Conservation (phyloP, 208 protist genomes). For the Acanthamoeba divionensis region DNA sequence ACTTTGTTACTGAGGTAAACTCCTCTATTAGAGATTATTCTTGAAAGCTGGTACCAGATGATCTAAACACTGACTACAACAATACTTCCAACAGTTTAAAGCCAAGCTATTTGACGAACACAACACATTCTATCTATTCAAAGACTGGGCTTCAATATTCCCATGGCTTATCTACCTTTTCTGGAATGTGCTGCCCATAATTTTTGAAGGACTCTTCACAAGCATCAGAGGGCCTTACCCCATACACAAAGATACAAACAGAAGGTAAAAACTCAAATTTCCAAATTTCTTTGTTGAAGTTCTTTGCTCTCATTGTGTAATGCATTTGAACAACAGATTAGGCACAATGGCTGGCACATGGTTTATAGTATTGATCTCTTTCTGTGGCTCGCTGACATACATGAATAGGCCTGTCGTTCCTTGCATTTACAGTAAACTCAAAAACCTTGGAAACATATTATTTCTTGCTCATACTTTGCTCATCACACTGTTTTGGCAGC, state of each 20-base stretch:
- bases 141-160: not conserved
- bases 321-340: not conserved
- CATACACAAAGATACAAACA: not conserved
- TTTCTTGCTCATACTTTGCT: not conserved
- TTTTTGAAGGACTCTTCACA: conserved; percentile 5
- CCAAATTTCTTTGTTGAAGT: not conserved
- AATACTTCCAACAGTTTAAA: conserved; percentile 3
- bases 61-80: not conserved
- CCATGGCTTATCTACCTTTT: conserved; percentile 23
- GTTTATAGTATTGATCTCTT: not conserved
- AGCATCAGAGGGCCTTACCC: conserved; percentile 18
- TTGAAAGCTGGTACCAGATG: not conserved
- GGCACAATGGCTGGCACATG: conserved; percentile 25
- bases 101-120: conserved; percentile 18
- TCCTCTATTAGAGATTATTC: not conserved
- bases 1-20: conserved; percentile 5
- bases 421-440: conserved; percentile 25
- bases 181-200: conserved; percentile 26
- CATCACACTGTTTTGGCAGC: conserved; percentile 6
- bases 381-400: not conserved
- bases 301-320: not conserved
- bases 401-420: conserved; percentile 14
- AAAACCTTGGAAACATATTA: not conserved
- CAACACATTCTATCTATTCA: conserved; percentile 20
- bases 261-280: not conserved